phyloP scores from a whole-genome alignment of 1,139 yeast genomes.

The Geotrichum carabidarum region DNA sequence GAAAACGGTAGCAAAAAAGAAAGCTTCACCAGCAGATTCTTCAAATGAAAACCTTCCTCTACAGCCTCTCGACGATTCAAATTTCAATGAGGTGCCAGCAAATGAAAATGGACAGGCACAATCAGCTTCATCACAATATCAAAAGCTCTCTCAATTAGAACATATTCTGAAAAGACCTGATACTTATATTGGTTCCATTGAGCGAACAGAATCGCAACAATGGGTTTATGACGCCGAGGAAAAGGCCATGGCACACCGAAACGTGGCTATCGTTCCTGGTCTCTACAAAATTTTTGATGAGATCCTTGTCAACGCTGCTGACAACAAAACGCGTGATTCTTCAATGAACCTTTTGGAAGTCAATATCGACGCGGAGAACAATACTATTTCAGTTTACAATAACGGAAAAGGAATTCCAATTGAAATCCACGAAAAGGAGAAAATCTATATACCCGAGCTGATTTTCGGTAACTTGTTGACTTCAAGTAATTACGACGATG shows the following conservation, averaged over 20 bases:
- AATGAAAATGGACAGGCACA: slow-evolving; percentile 27
- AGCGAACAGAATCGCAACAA: slow-evolving; percentile 68
- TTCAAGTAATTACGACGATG: slow-evolving; percentile 92
- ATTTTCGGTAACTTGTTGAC: slow-evolving; percentile 94
- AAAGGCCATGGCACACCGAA: slow-evolving; percentile 59
- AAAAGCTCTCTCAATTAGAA: slow-evolving; percentile 87
- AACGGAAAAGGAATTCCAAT: slow-evolving; percentile 96
- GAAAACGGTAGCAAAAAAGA: slow-evolving; percentile 16
- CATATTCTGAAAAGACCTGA: slow-evolving; percentile 97
- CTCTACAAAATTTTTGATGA: slow-evolving; percentile 95
- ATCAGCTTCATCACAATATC: slow-evolving; percentile 76
- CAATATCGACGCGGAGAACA: slow-evolving; percentile 66
- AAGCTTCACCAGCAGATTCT: background rate
- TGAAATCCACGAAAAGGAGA: slow-evolving; percentile 87
- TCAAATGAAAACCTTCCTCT: slow-evolving; percentile 4
- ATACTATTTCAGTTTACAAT: slow-evolving; percentile 73
- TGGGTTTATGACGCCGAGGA: slow-evolving; percentile 76
- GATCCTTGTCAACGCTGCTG: slow-evolving; percentile 96
- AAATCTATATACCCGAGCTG: slow-evolving; percentile 90
- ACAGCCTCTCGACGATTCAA: slow-evolving; percentile 12
- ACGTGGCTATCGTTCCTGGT: slow-evolving; percentile 88
- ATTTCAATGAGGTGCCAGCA: slow-evolving; percentile 13
- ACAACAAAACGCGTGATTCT: slow-evolving; percentile 93
- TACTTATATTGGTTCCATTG: slow-evolving; percentile 94
- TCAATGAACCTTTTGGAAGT: slow-evolving; percentile 82